Evolutionary conservation across 1,284 basidiomycete genomes (phyloP).

Genomic region (Moniliella sp.): DNA sequence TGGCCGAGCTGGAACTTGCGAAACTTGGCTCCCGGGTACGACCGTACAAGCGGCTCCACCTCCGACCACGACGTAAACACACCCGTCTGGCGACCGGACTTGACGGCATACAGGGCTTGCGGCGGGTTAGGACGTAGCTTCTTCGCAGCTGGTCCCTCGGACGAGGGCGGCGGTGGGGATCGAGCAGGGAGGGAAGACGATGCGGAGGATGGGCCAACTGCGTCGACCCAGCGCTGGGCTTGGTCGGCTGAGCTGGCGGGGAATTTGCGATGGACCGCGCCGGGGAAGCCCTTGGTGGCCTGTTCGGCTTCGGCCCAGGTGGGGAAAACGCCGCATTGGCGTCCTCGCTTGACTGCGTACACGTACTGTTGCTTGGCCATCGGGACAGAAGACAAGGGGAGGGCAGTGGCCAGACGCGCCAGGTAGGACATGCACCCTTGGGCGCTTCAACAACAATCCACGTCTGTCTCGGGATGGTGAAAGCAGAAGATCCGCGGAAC

Average conservation of each 20-base stretch:
- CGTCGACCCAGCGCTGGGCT: neutral
- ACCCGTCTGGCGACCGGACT: constrained; percentile 14
- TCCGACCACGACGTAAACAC: constrained; percentile 24
- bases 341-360: constrained; percentile 21
- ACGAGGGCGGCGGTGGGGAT: no score
- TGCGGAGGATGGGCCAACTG: neutral
- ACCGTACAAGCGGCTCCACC: no score
- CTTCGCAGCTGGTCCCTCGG: no score
- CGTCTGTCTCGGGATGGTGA: neutral
- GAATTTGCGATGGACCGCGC: neutral
- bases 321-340: constrained; percentile 16
- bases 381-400: neutral
- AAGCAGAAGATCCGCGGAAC: neutral
- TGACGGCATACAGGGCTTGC: constrained; percentile 22
- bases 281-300: neutral
- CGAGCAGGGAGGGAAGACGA: no score
- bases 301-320: constrained; percentile 16
- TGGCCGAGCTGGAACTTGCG: no score
- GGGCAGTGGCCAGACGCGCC: no score
- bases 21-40: no score
- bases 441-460: no score
- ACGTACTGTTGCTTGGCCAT: constrained; percentile 7
- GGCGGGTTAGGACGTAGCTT: no score
- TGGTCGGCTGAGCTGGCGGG: neutral
- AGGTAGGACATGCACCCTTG: no score